A percentile compares a stretch with the other conserved stretches of the same genome.
These are phyloP conservation scores for Alternaria hordeiaustralica DNA, from an alignment of 2,329 filamentous ascomycete genomes.

Conservation along the genomic window DNA sequence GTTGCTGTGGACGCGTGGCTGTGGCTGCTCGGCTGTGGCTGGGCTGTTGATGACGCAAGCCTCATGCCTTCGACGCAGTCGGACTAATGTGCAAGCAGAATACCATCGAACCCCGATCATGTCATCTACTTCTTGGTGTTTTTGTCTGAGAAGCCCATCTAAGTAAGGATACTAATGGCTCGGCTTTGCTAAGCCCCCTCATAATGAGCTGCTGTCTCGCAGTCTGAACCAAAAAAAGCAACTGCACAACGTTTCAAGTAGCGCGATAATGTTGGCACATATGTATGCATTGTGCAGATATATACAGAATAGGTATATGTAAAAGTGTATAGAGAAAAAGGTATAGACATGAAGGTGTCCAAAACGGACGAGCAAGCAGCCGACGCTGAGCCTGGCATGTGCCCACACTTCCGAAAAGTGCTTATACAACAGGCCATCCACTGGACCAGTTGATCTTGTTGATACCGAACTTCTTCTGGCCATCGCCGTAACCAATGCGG, in stretches of 20 bases:
- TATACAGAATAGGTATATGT: not conserved
- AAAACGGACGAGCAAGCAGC: not conserved
- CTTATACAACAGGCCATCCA: slow-evolving; percentile 56
- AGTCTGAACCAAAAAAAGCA: not conserved
- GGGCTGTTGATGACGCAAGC: slow-evolving; percentile 9
- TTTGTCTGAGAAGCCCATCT: not conserved
- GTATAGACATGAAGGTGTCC: not conserved
- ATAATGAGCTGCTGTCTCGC: not conserved
- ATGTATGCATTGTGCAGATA: not conserved
- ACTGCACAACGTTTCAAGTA: not conserved
- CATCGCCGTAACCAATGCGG: slow-evolving; percentile 59
- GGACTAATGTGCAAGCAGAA: not conserved
- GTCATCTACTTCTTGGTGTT: not conserved
- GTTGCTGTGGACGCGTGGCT: slow-evolving; percentile 12
- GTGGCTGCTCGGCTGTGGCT: slow-evolving; percentile 14
- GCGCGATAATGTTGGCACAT: not conserved
- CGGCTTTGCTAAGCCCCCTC: not conserved
- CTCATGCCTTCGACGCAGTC: not conserved
- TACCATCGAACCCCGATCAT: not conserved
- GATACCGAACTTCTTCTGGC: slow-evolving; percentile 60
- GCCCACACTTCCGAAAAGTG: not conserved
- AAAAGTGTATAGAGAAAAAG: not conserved
- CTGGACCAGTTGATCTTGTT: slow-evolving; percentile 58
- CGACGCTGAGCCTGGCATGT: not conserved
- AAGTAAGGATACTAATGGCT: not conserved